Conservation (phyloP, 1,284 basidiomycete genomes). For the Leccinum insigne region DNA sequence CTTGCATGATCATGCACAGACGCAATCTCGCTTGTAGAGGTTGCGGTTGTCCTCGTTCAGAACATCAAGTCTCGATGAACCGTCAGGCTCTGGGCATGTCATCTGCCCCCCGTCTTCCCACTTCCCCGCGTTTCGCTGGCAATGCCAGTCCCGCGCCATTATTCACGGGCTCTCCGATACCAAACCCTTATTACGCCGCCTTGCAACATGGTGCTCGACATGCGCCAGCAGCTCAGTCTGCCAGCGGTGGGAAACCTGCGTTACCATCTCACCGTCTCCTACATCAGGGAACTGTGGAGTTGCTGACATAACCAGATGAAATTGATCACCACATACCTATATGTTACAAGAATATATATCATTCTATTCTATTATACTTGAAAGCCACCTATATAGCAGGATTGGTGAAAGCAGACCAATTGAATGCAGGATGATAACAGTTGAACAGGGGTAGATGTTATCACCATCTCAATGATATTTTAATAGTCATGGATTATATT, state of each 20-base stretch:
- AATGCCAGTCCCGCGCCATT: slow-evolving; percentile 12
- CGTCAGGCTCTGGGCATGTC: slow-evolving; percentile 27
- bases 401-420: too few species aligned
- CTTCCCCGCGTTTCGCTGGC: slow-evolving; percentile 45
- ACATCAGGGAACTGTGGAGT: too few species aligned
- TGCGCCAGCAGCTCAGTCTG: slow-evolving; percentile 19
- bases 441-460: too few species aligned
- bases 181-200: slow-evolving; percentile 24
- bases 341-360: too few species aligned
- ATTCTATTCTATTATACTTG: too few species aligned
- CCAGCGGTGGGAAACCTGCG: slow-evolving; percentile 28
- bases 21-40: slow-evolving; percentile 74
- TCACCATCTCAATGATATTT: too few species aligned
- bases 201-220: slow-evolving; percentile 15
- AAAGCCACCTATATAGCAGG: too few species aligned
- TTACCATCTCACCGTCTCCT: slow-evolving; percentile 59
- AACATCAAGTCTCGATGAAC: slow-evolving; percentile 33
- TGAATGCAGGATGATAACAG: too few species aligned
- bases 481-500: too few species aligned
- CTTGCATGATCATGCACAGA: slow-evolving; percentile 52
- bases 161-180: slow-evolving; percentile 24
- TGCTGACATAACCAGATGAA: too few species aligned
- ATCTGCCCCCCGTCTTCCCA: slow-evolving; percentile 34
- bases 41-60: slow-evolving; percentile 62
- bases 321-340: too few species aligned